Evolutionary conservation across 768 basidiomycete species (phyloP).

Genomic region (Artomyces pyxidatus): DNA sequence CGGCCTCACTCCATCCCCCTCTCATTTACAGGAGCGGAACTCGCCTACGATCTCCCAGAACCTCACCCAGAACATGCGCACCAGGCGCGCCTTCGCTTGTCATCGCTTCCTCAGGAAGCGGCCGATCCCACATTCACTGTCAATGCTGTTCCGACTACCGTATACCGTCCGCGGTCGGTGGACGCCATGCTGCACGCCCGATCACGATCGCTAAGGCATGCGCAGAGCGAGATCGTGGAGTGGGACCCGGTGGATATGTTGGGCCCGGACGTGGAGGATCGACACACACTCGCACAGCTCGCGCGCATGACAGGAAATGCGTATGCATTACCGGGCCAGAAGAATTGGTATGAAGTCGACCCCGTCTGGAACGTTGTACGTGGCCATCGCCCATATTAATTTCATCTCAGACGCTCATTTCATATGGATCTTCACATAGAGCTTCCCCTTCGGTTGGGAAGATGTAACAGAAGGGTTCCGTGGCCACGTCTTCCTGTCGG

Average conservation of each 20-base stretch:
- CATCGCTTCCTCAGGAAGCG: neutral
- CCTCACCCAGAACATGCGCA: neutral
- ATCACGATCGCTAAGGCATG: conserved; percentile 37
- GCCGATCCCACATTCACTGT: conserved; percentile 26
- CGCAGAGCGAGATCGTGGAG: conserved; percentile 42
- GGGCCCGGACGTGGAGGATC: conserved; percentile 73
- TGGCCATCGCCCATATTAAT: neutral
- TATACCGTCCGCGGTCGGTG: conserved; percentile 52
- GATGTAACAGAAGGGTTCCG: conserved; percentile 65
- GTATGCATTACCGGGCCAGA: conserved; percentile 63
- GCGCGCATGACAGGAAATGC: conserved; percentile 88
- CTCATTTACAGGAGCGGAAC: neutral
- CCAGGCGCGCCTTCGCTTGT: neutral
- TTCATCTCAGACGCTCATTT: too few species aligned
- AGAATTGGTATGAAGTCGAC: conserved; percentile 80
- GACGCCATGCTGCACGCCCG: conserved; percentile 45
- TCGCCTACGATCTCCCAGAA: neutral
- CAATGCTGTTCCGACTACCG: conserved; percentile 42
- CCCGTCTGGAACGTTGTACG: conserved; percentile 54
- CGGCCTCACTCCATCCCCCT: neutral
- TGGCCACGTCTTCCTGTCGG: conserved; percentile 80
- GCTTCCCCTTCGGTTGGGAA: conserved; percentile 78
- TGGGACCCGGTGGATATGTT: conserved; percentile 65
- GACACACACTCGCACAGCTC: conserved; percentile 72
- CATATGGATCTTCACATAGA: conserved; percentile 32